Base-by-base conservation (phyloP, 2,329 filamentous ascomycete genomes). In the Arthrobotrys conoides region DNA sequence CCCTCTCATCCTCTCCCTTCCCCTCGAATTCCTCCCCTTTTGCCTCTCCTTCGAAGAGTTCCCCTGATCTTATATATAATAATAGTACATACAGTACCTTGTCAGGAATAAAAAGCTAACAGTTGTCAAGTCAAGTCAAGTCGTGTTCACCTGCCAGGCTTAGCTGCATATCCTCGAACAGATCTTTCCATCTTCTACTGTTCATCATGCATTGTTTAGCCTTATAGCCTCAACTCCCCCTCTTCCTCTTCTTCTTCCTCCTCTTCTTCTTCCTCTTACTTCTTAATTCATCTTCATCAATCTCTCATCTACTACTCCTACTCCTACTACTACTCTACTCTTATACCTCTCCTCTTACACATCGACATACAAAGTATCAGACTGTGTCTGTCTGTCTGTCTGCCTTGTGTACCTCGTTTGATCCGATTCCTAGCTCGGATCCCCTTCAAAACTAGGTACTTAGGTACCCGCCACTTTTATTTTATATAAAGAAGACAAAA, bases 181-280 rank as follows among this genome's bases (percentile, higher is more conserved):
- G 38, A 44, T 48, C 30, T 30, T 41, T 41, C 55, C 16, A 22
- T 22, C 51, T 57, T 57, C 33, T 63, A 22, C 46, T 61, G 14
- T 51, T 30, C 73, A 71, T 30, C 53, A 78, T 78, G 75, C 66
- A 57, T 41, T 24, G 27, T 78, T 69, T 69, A 78, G 55, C 41
- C 33, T 78, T 78, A 78, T 78, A 78, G 44, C 75, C 61, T 51
- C 55, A 70, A 59, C 72, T 41, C 36, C 48, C 61, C 38, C 33
- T 51, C 53, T 27, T 30, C 27, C 27, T 30, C 3, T 30, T 30
- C 27, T 6, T 30, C 27, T 3, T 6, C 27, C 27, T 3, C 27
- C 27, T 30, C 27, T 30, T 30, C 27, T 30, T 30, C 8, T 38
- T 10, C 66, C 18, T 30, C 27, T n/a, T n/a, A n/a, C n/a, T 3